These are phyloP conservation scores for Neopestalotiopsis clavispora DNA, from an alignment of 2,329 filamentous ascomycete species.

Conservation along the genomic window DNA sequence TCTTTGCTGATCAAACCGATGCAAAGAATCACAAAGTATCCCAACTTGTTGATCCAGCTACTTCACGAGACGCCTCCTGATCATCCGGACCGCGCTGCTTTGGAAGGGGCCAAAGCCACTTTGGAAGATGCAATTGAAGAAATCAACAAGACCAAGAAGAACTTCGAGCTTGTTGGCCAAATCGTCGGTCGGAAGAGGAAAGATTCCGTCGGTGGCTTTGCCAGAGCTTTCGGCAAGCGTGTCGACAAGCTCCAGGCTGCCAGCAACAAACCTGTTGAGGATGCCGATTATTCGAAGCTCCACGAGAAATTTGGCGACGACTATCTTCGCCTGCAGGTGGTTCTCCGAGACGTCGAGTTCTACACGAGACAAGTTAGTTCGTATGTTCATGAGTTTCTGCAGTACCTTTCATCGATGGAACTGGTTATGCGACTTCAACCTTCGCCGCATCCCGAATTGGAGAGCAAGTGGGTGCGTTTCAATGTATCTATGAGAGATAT, in stretches of 20 bases:
- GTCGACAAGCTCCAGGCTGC: conserved; percentile 82
- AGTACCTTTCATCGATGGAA: conserved; percentile 82
- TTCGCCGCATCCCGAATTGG: conserved; percentile 79
- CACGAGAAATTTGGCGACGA: conserved; percentile 91
- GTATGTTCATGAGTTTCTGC: conserved; percentile 82
- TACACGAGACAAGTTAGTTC: conserved; percentile 82
- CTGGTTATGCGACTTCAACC: conserved; percentile 75
- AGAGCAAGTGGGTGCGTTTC: conserved; percentile 93
- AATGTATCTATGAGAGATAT: conserved; percentile 87
- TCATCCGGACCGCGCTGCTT: conserved; percentile 78
- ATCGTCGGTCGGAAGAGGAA: conserved; percentile 86
- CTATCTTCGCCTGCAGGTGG: conserved; percentile 89
- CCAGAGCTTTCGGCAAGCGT: conserved; percentile 87
- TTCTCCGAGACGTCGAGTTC: conserved; percentile 90
- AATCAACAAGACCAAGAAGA: conserved; percentile 96
- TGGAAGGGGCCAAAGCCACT: conserved; percentile 58
- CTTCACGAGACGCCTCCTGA: conserved; percentile 78
- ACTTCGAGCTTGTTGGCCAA: conserved; percentile 88
- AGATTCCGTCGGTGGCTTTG: conserved; percentile 82
- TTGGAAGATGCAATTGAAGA: conserved; percentile 75
- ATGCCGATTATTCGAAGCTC: conserved; percentile 79
- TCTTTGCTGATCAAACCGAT: conserved; percentile 97
- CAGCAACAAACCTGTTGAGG: conserved; percentile 68
- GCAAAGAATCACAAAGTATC: conserved; percentile 93
- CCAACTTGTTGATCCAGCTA: conserved; percentile 80